A percentile compares a stretch with the other conserved stretches of the same genome.
phyloP scores from a whole-genome alignment of 805 yeast genomes.

The Candida peoriensis region DNA sequence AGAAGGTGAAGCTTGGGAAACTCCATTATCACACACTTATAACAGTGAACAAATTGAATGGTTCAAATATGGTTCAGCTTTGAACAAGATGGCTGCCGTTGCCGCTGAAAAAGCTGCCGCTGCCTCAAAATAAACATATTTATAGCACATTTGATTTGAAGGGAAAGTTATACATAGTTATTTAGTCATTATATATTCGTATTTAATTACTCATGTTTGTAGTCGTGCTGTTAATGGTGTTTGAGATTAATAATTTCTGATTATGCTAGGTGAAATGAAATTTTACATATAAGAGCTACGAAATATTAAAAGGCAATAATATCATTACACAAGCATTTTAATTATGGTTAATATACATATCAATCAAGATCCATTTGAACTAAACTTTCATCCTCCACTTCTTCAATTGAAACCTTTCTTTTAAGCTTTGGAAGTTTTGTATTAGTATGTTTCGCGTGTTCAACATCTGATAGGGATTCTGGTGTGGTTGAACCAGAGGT shows the following conservation, averaged over 20 bases:
- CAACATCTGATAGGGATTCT: conserved; percentile 2
- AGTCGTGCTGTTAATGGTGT: too few species aligned
- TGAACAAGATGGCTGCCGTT: conserved; percentile 81
- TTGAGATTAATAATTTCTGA: too few species aligned
- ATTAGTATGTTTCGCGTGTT: conserved; percentile 2
- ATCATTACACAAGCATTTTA: too few species aligned
- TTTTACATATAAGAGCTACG: too few species aligned
- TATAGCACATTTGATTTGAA: too few species aligned
- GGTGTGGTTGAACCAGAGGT: neutral
- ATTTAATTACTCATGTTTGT: too few species aligned
- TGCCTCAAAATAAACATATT: neutral
- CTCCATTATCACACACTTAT: conserved; percentile 93
- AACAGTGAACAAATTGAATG: conserved; percentile 96
- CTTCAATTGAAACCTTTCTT: conserved; percentile 19
- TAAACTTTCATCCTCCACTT: conserved; percentile 20
- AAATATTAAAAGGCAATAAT: too few species aligned
- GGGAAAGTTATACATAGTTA: too few species aligned
- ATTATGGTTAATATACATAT: too few species aligned
- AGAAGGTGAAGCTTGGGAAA: conserved; percentile 80
- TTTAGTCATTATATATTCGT: too few species aligned
- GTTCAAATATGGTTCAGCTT: conserved; percentile 99
- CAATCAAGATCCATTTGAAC: conserved; percentile 11
- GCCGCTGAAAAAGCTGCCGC: conserved; percentile 11
- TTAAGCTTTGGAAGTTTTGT: conserved; percentile 16
- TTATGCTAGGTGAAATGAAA: too few species aligned